Conservation (phyloP, 768 basidiomycete species). For the Phylloporus sp. region DNA sequence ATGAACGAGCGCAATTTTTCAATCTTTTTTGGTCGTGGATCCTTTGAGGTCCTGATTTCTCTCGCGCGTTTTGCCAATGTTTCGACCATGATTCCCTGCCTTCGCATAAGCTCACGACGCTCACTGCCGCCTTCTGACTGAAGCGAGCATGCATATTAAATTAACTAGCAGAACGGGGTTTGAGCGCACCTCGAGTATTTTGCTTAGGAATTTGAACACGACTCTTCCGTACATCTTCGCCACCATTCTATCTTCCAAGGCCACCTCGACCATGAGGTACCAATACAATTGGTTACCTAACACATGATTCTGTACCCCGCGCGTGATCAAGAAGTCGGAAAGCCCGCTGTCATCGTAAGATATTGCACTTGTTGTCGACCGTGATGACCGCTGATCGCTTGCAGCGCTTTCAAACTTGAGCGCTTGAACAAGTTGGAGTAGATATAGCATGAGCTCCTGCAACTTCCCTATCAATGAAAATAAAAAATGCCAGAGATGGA, state of each 20-base stretch:
- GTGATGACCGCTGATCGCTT: conserved; percentile 71
- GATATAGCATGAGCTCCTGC: conserved; percentile 88
- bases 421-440: conserved; percentile 95
- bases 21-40: conserved; percentile 94
- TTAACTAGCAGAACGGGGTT: not conserved
- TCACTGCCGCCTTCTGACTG: conserved; percentile 75
- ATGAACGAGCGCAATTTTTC: conserved; percentile 88
- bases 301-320: conserved; percentile 78
- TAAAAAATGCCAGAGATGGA: not conserved
- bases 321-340: conserved; percentile 84
- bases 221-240: conserved; percentile 94
- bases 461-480: not conserved
- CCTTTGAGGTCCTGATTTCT: conserved; percentile 86
- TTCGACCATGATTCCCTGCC: conserved; percentile 88
- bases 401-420: conserved; percentile 91
- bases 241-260: conserved; percentile 77
- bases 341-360: conserved; percentile 91
- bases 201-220: conserved; percentile 85
- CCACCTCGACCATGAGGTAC: conserved; percentile 97
- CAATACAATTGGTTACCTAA: conserved; percentile 92
- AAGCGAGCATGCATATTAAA: not conserved
- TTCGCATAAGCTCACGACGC: conserved; percentile 81
- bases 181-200: conserved; percentile 71
- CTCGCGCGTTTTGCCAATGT: conserved; percentile 81
- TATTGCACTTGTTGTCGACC: conserved; percentile 67